A percentile compares a stretch with the other conserved stretches of the same genome.
phyloP scores from a whole-genome alignment of 306 rosid species.

The Lathyrus aphaca region DNA sequence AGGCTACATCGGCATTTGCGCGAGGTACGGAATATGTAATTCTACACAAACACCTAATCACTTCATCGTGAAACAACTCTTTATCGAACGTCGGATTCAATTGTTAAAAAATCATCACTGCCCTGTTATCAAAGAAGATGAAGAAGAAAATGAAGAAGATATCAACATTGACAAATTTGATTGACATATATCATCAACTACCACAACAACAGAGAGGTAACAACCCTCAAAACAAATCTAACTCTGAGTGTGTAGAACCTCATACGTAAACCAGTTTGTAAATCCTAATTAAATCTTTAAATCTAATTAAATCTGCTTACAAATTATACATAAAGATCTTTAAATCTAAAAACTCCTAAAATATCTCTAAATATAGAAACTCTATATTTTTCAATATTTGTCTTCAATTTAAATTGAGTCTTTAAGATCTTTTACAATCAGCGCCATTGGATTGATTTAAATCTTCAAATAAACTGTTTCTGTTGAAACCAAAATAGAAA shows the following conservation, averaged over 20 bases:
- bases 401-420: too few relatives aligned
- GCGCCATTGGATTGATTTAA: too few relatives aligned
- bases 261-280: constrained; percentile 36
- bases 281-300: neutral
- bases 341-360: too few relatives aligned
- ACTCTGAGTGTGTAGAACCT: constrained; percentile 19
- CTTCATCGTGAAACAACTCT: constrained; percentile 35
- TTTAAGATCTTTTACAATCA: too few relatives aligned
- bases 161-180: neutral
- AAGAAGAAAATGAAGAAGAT: neutral
- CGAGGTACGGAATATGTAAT: neutral
- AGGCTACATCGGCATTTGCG: constrained; percentile 32
- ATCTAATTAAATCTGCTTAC: too few relatives aligned
- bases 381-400: too few relatives aligned
- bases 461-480: too few relatives aligned
- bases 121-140: constrained; percentile 13
- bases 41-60: constrained; percentile 18
- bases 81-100: constrained; percentile 32
- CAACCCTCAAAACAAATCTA: neutral
- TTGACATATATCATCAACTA: neutral
- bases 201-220: neutral
- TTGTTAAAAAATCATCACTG: constrained; percentile 33
- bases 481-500: too few relatives aligned
- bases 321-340: too few relatives aligned
- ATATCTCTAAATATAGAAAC: too few relatives aligned